phyloP scores from a whole-genome alignment of 1,284 basidiomycete genomes.

The Golubevia sp. region DNA sequence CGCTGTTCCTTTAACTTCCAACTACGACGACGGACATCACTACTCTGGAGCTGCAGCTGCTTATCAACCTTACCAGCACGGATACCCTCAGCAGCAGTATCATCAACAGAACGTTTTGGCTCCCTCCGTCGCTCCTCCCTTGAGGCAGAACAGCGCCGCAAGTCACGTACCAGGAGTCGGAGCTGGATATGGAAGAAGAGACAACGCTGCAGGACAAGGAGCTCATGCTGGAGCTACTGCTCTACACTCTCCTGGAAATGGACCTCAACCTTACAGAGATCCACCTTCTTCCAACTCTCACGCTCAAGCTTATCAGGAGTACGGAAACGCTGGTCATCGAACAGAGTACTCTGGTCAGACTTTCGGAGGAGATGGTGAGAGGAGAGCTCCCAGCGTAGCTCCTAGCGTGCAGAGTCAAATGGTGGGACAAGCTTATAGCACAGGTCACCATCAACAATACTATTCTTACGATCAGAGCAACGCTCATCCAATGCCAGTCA shows the following conservation, averaged over 20 bases:
- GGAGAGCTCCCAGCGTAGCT: not conserved
- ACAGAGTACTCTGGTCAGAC: slow-evolving; percentile 29
- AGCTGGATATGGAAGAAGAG: slow-evolving; percentile 30
- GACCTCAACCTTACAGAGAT: slow-evolving; percentile 42
- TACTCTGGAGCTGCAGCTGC: slow-evolving; percentile 10
- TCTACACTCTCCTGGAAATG: slow-evolving; percentile 29
- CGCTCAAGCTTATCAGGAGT: slow-evolving; percentile 24
- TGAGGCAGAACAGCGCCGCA: not conserved
- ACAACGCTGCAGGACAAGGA: slow-evolving; percentile 17
- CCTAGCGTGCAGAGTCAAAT: not conserved
- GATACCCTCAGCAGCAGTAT: not conserved
- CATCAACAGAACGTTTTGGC: slow-evolving; percentile 6
- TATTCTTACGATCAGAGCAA: slow-evolving; percentile 17
- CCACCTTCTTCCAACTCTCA: slow-evolving; percentile 10
- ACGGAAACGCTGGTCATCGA: slow-evolving; percentile 29
- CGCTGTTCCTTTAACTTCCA: slow-evolving; percentile 35
- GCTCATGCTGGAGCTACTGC: slow-evolving; percentile 12
- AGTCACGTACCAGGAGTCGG: slow-evolving; percentile 32
- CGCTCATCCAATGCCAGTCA: slow-evolving; percentile 8
- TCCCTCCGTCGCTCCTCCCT: slow-evolving; percentile 16
- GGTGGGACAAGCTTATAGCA: slow-evolving; percentile 7
- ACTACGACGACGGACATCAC: slow-evolving; percentile 29
- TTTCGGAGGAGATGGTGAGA: slow-evolving; percentile 15
- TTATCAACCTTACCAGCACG: slow-evolving; percentile 16
- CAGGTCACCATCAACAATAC: slow-evolving; percentile 11